Percentiles rank a stretch among this genome's conserved stretches.
Evolutionary conservation across 148 eudicot species (phyloP).

Genomic region (Silene uniflora): DNA sequence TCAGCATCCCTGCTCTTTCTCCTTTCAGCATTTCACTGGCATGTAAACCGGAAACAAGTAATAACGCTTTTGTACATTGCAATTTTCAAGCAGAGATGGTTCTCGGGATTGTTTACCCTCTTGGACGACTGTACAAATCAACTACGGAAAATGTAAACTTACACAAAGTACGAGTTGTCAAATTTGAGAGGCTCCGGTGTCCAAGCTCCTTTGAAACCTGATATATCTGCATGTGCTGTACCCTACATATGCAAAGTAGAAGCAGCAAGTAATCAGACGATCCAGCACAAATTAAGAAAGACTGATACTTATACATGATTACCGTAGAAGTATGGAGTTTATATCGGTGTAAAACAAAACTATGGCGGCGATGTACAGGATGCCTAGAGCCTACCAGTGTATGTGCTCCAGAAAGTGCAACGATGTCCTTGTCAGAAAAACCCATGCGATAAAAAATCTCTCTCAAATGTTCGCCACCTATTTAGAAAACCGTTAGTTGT

Average conservation of each 20-base stretch:
- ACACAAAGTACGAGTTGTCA: constrained; percentile 82
- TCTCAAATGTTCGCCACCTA: constrained; percentile 71
- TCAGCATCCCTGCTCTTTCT: constrained; percentile 50
- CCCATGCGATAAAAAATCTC: constrained; percentile 78
- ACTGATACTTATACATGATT: too few relatives aligned
- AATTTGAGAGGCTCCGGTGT: constrained; percentile 73
- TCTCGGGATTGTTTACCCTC: too few relatives aligned
- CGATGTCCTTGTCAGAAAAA: constrained; percentile 76
- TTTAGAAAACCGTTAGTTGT: constrained; percentile 1
- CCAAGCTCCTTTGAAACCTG: constrained; percentile 90
- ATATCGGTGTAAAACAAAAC: not conserved
- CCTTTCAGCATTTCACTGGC: constrained; percentile 70
- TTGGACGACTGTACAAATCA: not conserved
- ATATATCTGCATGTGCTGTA: constrained; percentile 70
- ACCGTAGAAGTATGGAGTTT: not conserved
- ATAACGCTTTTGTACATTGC: not conserved
- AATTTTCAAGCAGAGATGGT: too few relatives aligned
- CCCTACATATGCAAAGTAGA: too few relatives aligned
- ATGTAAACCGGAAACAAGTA: too few relatives aligned
- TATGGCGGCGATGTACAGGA: not conserved
- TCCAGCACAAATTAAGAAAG: too few relatives aligned
- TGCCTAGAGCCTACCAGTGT: constrained; percentile 59
- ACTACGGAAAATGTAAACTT: constrained; percentile 21
- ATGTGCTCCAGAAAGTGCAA: constrained; percentile 85
- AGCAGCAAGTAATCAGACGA: too few relatives aligned